A percentile compares a stretch with the other conserved stretches of the same genome.
Evolutionary conservation across 768 basidiomycete genomes (phyloP).

Genomic region (Russula sp.): DNA sequence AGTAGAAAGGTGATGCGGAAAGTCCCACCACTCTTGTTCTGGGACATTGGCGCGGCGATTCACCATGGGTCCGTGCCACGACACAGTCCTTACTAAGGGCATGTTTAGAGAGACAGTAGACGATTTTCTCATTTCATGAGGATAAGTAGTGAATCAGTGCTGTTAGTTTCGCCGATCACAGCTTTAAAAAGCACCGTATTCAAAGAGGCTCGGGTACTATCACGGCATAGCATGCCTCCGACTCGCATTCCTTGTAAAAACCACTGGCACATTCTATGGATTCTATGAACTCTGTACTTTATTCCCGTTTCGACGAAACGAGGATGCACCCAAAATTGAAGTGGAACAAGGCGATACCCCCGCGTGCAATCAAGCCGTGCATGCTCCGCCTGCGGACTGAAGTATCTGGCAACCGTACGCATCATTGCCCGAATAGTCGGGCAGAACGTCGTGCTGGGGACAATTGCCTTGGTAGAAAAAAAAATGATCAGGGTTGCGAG

Average conservation of each 20-base stretch:
- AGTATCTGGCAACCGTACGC: neutral
- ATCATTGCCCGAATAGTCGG: neutral
- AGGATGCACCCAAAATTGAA: neutral
- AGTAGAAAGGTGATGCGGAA: neutral
- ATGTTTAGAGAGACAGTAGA: neutral
- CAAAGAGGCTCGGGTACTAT: neutral
- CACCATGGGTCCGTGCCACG: neutral
- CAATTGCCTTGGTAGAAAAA: neutral
- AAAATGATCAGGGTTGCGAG: neutral
- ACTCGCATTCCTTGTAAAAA: neutral
- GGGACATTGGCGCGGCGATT: neutral
- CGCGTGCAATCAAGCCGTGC: neutral
- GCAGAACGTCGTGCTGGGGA: neutral
- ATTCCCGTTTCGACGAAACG: neutral
- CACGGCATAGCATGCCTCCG: slow-evolving; percentile 1
- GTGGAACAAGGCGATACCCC: neutral
- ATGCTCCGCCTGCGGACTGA: neutral
- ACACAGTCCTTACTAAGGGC: neutral
- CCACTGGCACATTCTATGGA: neutral
- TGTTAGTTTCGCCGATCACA: neutral
- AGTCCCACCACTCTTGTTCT: neutral
- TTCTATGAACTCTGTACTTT: neutral
- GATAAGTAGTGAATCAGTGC: neutral
- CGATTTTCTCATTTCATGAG: neutral
- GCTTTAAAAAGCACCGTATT: neutral